These are phyloP conservation scores for Globisporangium nunn DNA, from an alignment of 352 stramenopile genomes.

Conservation along the genomic window DNA sequence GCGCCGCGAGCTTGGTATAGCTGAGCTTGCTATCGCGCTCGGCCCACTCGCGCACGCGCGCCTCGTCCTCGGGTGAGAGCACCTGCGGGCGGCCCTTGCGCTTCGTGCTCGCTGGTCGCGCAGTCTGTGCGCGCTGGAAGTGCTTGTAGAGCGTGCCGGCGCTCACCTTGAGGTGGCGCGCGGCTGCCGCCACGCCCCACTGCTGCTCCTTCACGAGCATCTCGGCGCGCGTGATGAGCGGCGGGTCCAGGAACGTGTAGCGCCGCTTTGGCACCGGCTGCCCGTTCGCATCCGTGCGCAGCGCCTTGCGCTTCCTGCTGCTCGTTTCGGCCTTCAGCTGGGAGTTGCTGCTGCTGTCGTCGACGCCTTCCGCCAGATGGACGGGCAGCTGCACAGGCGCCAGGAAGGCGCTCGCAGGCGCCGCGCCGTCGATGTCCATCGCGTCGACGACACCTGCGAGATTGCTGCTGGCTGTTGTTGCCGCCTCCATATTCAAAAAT, in stretches of 20 bases:
- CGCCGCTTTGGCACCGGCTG: constrained; percentile 5
- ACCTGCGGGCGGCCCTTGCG: constrained; percentile 7
- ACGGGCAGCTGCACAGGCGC: background rate
- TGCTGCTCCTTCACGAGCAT: constrained; percentile 9
- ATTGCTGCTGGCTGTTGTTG: background rate
- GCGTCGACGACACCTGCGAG: no score
- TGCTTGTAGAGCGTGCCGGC: constrained; percentile 10
- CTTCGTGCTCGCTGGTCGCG: constrained; percentile 4
- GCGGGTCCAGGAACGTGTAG: constrained; percentile 7
- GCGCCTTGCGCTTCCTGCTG: constrained; percentile 1
- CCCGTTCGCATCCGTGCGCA: background rate
- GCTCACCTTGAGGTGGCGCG: constrained; percentile 10
- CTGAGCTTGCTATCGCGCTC: constrained; percentile 6
- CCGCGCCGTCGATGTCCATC: background rate
- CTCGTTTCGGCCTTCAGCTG: background rate
- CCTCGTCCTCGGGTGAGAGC: constrained; percentile 5
- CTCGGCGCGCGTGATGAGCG: constrained; percentile 8
- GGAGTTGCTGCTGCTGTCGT: background rate
- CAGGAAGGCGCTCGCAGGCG: background rate
- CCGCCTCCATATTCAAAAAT: background rate
- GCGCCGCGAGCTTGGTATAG: constrained; percentile 8
- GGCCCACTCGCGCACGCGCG: constrained; percentile 3
- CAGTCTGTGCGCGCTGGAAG: constrained; percentile 6
- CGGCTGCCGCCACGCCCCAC: constrained; percentile 4
- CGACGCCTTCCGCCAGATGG: background rate